These are phyloP conservation scores for Nemania abortiva DNA, from an alignment of 2,329 filamentous ascomycete genomes.

Conservation along the genomic window DNA sequence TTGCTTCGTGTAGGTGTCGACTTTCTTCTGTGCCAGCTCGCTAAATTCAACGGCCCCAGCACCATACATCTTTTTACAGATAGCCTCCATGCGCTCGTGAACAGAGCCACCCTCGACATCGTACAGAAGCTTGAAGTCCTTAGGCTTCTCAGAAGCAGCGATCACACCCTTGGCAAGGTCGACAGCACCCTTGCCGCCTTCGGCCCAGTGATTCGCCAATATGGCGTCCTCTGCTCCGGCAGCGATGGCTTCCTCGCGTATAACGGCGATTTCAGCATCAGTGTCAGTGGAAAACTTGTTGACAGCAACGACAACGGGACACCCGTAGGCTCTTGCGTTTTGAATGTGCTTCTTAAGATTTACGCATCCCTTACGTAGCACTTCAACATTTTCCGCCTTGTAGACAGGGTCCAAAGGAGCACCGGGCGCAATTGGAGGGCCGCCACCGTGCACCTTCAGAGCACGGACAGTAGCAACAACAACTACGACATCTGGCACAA, in stretches of 20 bases:
- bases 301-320: constrained; percentile 96
- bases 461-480: constrained; percentile 96
- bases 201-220: constrained; percentile 94
- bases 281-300: constrained; percentile 97
- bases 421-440: constrained; percentile 91
- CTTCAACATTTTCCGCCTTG: constrained; percentile 91
- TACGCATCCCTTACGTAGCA: constrained; percentile 89
- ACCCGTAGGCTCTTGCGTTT: constrained; percentile 89
- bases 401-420: constrained; percentile 89
- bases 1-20: constrained; percentile 92
- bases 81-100: constrained; percentile 89
- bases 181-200: constrained; percentile 90
- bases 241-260: constrained; percentile 89
- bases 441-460: constrained; percentile 96
- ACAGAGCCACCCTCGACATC: constrained; percentile 77
- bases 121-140: constrained; percentile 91
- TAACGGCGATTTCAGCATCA: constrained; percentile 87
- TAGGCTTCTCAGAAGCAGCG: constrained; percentile 82
- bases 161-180: constrained; percentile 91
- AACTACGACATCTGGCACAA: constrained; percentile 92
- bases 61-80: constrained; percentile 94
- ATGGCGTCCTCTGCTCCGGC: constrained; percentile 96
- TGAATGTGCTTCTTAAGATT: constrained; percentile 96
- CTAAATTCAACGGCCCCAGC: constrained; percentile 91
- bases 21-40: constrained; percentile 94